Evolutionary conservation across 2,329 filamentous ascomycete genomes (phyloP).

Genomic region (Aspergillus sp.): DNA sequence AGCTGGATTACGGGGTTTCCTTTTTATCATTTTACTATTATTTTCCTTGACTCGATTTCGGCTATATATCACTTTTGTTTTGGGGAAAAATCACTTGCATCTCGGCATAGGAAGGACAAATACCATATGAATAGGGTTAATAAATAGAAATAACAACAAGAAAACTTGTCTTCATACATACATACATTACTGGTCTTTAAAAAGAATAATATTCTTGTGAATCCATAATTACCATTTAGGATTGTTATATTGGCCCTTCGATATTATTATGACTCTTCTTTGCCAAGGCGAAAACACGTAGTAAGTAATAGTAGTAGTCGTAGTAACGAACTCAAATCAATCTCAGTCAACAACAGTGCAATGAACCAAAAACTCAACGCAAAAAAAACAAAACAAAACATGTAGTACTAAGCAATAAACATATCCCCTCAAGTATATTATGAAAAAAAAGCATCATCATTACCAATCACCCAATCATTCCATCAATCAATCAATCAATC

Average conservation of each 20-base stretch:
- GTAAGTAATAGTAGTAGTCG: background rate
- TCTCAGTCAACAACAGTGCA: background rate
- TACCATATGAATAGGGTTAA: background rate
- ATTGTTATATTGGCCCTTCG: background rate
- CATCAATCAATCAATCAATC: background rate
- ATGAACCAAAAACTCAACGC: background rate
- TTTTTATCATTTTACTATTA: background rate
- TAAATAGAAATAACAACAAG: background rate
- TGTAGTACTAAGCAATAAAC: background rate
- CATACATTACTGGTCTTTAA: no score
- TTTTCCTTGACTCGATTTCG: constrained; percentile 8
- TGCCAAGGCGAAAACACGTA: background rate
- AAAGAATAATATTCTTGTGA: no score
- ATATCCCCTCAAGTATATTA: background rate
- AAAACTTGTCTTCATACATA: no score
- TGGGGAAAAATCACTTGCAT: background rate
- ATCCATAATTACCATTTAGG: constrained; percentile 1
- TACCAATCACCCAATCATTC: background rate
- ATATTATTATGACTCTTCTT: background rate
- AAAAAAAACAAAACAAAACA: background rate
- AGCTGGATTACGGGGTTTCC: background rate
- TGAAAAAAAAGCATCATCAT: background rate
- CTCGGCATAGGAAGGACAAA: background rate
- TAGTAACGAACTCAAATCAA: background rate
- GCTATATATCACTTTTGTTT: constrained; percentile 35